Conservation (phyloP, 2,329 filamentous ascomycete genomes). For the Phaeophleospora eucalypticola region DNA sequence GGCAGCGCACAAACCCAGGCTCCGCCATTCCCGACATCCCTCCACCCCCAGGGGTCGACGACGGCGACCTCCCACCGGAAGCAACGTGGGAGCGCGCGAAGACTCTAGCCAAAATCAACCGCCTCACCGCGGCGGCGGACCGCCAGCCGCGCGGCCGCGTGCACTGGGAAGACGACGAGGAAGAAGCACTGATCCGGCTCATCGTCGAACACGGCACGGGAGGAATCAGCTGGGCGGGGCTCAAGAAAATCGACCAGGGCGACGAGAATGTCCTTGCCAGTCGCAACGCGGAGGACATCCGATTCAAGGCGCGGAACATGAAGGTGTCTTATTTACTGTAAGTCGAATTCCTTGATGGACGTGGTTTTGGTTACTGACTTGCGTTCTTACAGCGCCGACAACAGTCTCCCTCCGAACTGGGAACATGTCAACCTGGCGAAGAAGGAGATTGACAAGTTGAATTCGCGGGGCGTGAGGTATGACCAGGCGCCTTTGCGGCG, state of each 20-base stretch:
- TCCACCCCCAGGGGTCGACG: constrained; percentile 14
- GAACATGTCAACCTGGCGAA: constrained; percentile 40
- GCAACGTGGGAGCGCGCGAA: constrained; percentile 20
- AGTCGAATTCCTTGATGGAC: constrained; percentile 15
- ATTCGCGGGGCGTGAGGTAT: constrained; percentile 26
- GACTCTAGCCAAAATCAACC: constrained; percentile 19
- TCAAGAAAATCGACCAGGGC: constrained; percentile 36
- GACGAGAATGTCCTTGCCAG: constrained; percentile 29
- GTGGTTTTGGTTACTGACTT: constrained; percentile 13
- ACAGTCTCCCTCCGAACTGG: constrained; percentile 42
- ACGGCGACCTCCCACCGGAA: constrained; percentile 7
- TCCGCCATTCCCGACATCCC: constrained; percentile 25
- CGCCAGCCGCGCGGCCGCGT: constrained; percentile 25
- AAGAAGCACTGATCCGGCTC: constrained; percentile 44
- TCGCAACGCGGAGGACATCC: constrained; percentile 48
- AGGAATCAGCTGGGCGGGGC: constrained; percentile 42
- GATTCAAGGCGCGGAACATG: constrained; percentile 49
- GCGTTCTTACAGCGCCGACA: constrained; percentile 26
- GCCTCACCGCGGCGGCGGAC: constrained; percentile 14
- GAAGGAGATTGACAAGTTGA: constrained; percentile 37
- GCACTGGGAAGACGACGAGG: constrained; percentile 36
- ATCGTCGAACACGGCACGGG: constrained; percentile 44
- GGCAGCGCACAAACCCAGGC: constrained; percentile 31
- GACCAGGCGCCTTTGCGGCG: too few relatives aligned
- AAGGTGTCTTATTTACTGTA: constrained; percentile 45